Evolutionary conservation across 192 early-diverging fungal genomes (phyloP).

Genomic region (Thamnidium elegans): DNA sequence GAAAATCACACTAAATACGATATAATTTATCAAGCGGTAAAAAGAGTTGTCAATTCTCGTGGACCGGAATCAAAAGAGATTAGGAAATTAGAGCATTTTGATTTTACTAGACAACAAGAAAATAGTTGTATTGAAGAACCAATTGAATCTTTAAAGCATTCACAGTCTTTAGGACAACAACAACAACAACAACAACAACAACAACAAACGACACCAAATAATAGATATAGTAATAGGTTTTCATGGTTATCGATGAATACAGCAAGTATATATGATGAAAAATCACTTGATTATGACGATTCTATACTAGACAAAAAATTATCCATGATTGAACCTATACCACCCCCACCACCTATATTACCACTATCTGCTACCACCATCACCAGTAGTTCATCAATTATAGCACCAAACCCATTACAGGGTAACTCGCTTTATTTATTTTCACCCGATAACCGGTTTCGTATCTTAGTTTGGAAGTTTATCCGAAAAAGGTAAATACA

Average conservation of each 20-base stretch:
- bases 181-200: slow-evolving; percentile 4
- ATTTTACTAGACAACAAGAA: not conserved
- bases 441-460: slow-evolving; percentile 28
- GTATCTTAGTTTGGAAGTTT: slow-evolving; percentile 34
- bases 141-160: not conserved
- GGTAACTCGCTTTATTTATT: slow-evolving; percentile 40
- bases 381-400: not conserved
- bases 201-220: too few relatives aligned
- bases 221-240: not conserved
- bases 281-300: too few relatives aligned
- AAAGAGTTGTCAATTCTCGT: slow-evolving; percentile 19
- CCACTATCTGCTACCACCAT: not conserved
- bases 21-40: slow-evolving; percentile 10
- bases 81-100: not conserved
- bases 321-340: slow-evolving; percentile 1
- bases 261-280: too few relatives aligned
- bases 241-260: not conserved
- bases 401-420: slow-evolving; percentile 21
- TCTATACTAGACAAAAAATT: not conserved
- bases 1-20: too few relatives aligned
- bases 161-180: not conserved
- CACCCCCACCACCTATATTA: not conserved
- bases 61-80: slow-evolving; percentile 19
- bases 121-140: not conserved
- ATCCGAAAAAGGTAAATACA: slow-evolving; percentile 40